Evolutionary conservation across 2,329 filamentous ascomycete species (phyloP).

Genomic region (Clarireedia monteithiana): DNA sequence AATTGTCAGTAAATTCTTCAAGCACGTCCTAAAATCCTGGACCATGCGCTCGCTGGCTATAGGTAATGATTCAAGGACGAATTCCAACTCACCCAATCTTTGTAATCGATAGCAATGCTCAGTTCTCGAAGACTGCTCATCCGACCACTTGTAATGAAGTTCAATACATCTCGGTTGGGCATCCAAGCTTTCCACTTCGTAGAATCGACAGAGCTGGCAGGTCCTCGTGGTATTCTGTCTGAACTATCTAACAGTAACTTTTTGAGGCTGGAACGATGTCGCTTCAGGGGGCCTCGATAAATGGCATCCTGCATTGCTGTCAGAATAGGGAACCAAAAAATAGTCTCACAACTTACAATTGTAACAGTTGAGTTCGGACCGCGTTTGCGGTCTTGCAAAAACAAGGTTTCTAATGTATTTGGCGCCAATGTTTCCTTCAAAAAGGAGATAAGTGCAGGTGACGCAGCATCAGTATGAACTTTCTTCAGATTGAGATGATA

Average conservation of each 20-base stretch:
- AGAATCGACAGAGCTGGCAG: constrained; percentile 30
- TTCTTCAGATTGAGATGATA: constrained; percentile 62
- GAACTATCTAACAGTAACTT: constrained; percentile 70
- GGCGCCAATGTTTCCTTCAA: constrained; percentile 71
- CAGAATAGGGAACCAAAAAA: neutral
- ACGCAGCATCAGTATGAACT: constrained; percentile 68
- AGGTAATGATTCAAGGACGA: too few species aligned
- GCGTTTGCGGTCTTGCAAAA: constrained; percentile 59
- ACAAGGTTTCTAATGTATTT: constrained; percentile 71
- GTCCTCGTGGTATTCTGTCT: constrained; percentile 39
- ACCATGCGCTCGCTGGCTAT: neutral
- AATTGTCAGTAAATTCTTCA: constrained; percentile 5
- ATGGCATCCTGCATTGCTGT: constrained; percentile 45
- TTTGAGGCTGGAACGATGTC: constrained; percentile 63
- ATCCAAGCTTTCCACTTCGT: constrained; percentile 62
- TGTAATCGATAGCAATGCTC: constrained; percentile 64
- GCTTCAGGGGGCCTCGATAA: constrained; percentile 59
- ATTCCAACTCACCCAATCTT: constrained; percentile 63
- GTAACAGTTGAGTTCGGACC: constrained; percentile 47
- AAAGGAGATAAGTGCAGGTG: constrained; percentile 61
- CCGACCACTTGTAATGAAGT: constrained; percentile 67
- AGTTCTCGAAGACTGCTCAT: constrained; percentile 67
- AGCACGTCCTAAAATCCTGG: neutral
- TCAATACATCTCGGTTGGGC: constrained; percentile 58
- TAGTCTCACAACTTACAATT: constrained; percentile 33